Evolutionary conservation across 108 stramenopile species (phyloP).

Genomic region (Skeletonema menzelii): DNA sequence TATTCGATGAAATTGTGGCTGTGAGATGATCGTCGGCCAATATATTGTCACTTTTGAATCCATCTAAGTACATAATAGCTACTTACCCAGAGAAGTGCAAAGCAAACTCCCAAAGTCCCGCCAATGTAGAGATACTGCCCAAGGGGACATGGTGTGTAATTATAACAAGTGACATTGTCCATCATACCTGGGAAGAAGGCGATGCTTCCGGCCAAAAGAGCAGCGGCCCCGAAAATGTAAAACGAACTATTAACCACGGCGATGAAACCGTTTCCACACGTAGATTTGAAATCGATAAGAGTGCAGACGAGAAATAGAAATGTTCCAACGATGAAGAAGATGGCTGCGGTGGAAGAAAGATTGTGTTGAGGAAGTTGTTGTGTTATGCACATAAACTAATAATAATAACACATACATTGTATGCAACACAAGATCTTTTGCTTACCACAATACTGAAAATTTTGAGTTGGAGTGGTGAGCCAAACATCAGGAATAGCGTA

Average conservation of each 20-base stretch:
- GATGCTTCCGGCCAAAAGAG: background rate
- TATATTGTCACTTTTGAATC: background rate
- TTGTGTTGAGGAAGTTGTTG: background rate
- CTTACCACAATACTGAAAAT: background rate
- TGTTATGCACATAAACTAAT: background rate
- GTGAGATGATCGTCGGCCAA: background rate
- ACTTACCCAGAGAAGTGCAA: conserved; percentile 2
- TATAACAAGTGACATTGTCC: background rate
- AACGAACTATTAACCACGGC: background rate
- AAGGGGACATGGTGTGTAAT: background rate
- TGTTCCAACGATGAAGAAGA: background rate
- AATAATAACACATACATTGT: too few species aligned
- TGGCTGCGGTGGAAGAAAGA: background rate
- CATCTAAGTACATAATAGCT: background rate
- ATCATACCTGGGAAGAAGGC: background rate
- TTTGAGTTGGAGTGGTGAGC: background rate
- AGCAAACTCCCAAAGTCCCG: background rate
- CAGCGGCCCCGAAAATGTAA: background rate
- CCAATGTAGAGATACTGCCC: conserved; percentile 7
- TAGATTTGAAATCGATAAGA: background rate
- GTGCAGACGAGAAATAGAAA: background rate
- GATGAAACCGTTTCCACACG: background rate
- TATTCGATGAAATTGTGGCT: background rate
- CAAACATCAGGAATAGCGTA: background rate
- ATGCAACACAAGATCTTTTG: background rate